Conservation (phyloP, 2,329 filamentous ascomycete species). For the Orbilia ellipsospora region DNA sequence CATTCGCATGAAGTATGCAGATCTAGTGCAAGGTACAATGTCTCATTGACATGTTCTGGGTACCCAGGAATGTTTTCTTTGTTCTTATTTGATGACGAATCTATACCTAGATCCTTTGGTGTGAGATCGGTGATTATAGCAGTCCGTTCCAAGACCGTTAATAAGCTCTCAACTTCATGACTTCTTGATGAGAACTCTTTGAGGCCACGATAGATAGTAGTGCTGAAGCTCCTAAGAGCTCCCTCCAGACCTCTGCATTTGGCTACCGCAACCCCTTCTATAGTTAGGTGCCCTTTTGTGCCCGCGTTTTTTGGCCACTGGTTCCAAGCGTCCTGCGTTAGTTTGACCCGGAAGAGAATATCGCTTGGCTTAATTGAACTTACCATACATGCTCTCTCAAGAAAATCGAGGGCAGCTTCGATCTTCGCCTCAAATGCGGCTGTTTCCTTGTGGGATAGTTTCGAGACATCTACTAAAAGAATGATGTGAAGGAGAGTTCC, state of each 20-base stretch:
- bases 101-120: conserved; percentile 37
- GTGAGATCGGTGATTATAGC: conserved; percentile 42
- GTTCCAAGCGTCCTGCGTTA: too few species aligned
- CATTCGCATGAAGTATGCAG: conserved; percentile 41
- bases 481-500: conserved; percentile 20
- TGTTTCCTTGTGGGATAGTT: conserved; percentile 30
- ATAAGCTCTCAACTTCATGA: conserved; percentile 28
- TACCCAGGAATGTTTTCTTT: conserved; percentile 42
- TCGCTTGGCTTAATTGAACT: too few species aligned
- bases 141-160: conserved; percentile 26
- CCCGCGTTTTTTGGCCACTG: conserved; percentile 30
- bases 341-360: too few species aligned
- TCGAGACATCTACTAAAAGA: conserved; percentile 25
- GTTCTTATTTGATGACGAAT: conserved; percentile 12
- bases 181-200: conserved; percentile 24
- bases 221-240: too few species aligned
- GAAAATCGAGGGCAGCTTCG: conserved; percentile 13
- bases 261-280: conserved; percentile 11
- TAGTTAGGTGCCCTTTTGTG: conserved; percentile 21
- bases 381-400: conserved; percentile 45
- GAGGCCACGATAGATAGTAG: conserved; percentile 13
- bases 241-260: too few species aligned
- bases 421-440: conserved; percentile 29
- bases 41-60: conserved; percentile 34
- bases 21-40: conserved; percentile 30